phyloP scores from a whole-genome alignment of 2,329 filamentous ascomycete genomes.

The Emmonsiellopsis sp. region DNA sequence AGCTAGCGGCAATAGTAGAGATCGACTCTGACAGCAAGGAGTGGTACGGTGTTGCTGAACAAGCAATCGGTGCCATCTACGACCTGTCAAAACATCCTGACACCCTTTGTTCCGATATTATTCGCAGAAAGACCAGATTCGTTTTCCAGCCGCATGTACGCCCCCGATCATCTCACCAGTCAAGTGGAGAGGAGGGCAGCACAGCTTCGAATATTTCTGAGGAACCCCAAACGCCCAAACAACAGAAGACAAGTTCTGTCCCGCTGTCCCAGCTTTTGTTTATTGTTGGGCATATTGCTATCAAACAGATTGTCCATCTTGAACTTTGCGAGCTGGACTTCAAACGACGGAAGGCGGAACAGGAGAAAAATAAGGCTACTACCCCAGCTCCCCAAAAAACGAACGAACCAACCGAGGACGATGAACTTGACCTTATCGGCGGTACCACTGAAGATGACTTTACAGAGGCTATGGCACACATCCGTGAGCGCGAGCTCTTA shows the following conservation, averaged over 20 bases:
- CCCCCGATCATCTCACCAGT: constrained; percentile 19
- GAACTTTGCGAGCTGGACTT: constrained; percentile 98
- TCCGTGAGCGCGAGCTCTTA: constrained; percentile 74
- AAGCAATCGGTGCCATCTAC: constrained; percentile 93
- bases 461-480: constrained; percentile 74
- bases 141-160: constrained; percentile 54
- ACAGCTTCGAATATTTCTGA: constrained; percentile 13
- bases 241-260: constrained; percentile 58
- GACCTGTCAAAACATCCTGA: constrained; percentile 90
- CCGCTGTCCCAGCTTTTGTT: constrained; percentile 86
- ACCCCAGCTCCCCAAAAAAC: constrained; percentile 37
- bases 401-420: constrained; percentile 57
- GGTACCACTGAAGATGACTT: constrained; percentile 94
- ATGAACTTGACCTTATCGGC: constrained; percentile 92
- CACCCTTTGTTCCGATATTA: constrained; percentile 80
- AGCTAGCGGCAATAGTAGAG: constrained; percentile 76
- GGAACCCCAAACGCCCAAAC: constrained; percentile 31
- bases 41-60: constrained; percentile 90
- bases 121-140: constrained; percentile 73
- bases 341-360: constrained; percentile 71
- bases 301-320: constrained; percentile 97
- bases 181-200: constrained; percentile 16
- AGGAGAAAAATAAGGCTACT: constrained; percentile 37
- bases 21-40: constrained; percentile 84
- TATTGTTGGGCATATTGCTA: constrained; percentile 89